These are phyloP conservation scores for Limnanthes douglasii DNA, from an alignment of 345 rosid species.

Conservation along the genomic window DNA sequence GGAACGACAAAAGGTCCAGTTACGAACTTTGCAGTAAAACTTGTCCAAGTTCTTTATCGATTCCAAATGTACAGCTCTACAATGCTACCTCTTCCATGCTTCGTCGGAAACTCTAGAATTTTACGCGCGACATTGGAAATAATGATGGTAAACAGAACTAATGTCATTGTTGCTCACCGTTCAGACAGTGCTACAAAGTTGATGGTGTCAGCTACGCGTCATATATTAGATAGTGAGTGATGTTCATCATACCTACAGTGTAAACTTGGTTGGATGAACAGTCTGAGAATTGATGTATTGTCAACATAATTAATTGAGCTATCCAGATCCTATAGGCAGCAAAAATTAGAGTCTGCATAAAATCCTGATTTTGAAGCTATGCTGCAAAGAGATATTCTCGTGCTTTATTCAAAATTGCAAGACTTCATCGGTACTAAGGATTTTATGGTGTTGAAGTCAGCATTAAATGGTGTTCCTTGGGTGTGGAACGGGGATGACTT, in stretches of 20 bases:
- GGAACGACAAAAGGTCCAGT: too few relatives aligned
- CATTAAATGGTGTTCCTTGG: slow-evolving; percentile 63
- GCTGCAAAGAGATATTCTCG: slow-evolving; percentile 46
- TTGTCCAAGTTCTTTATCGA: too few relatives aligned
- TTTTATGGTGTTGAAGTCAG: slow-evolving; percentile 39
- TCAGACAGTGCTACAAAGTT: too few relatives aligned
- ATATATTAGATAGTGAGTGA: slow-evolving; percentile 65
- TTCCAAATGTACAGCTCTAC: too few relatives aligned
- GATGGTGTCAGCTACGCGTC: slow-evolving; percentile 59
- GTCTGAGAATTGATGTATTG: slow-evolving; percentile 32
- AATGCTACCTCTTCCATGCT: too few relatives aligned
- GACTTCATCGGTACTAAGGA: slow-evolving; percentile 45
- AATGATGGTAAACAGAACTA: too few relatives aligned
- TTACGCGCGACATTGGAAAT: too few relatives aligned
- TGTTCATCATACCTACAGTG: slow-evolving; percentile 36
- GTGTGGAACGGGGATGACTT: slow-evolving; percentile 95
- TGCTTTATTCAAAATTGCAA: slow-evolving; percentile 51
- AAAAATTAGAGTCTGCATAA: slow-evolving; percentile 28
- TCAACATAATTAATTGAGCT: slow-evolving; percentile 54
- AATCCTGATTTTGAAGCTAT: slow-evolving; percentile 38
- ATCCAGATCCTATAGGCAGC: slow-evolving; percentile 47
- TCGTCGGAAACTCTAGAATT: too few relatives aligned
- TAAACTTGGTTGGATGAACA: slow-evolving; percentile 81
- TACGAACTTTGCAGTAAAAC: too few relatives aligned
- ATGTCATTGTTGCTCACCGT: too few relatives aligned